Evolutionary conservation across 495 filamentous ascomycete genomes (phyloP).

Genomic region (Neurospora sp.): DNA sequence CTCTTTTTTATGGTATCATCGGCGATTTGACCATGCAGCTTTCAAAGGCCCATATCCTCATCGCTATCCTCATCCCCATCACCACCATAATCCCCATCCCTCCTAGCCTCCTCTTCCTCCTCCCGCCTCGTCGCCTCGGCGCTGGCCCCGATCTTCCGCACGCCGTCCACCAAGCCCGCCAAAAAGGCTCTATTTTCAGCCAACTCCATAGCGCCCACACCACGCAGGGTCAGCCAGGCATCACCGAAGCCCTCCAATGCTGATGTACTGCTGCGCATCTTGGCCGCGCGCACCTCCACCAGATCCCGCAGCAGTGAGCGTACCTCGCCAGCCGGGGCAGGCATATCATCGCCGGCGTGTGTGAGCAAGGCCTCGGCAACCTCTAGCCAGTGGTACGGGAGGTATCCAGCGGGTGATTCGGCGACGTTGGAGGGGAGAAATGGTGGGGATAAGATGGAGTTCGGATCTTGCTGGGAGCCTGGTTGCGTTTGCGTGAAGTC

Average conservation of each 20-base stretch:
- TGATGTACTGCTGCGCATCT: conserved; percentile 67
- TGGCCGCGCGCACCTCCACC: conserved; percentile 79
- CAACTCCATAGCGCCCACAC: conserved; percentile 85
- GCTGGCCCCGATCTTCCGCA: conserved; percentile 56
- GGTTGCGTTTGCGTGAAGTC: background rate
- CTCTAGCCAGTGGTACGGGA: conserved; percentile 94
- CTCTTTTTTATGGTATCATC: background rate
- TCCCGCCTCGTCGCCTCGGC: conserved; percentile 46
- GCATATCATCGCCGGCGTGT: conserved; percentile 75
- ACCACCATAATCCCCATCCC: conserved; percentile 26
- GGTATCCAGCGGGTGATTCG: conserved; percentile 47
- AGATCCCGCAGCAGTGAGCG: conserved; percentile 70
- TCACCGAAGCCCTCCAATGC: conserved; percentile 56
- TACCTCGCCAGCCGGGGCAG: conserved; percentile 56
- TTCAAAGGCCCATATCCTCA: conserved; percentile 37
- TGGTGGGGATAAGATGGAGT: conserved; percentile 37
- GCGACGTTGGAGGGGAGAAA: conserved; percentile 53
- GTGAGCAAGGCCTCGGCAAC: conserved; percentile 76
- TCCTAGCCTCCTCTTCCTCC: conserved; percentile 39
- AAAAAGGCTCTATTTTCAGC: conserved; percentile 80
- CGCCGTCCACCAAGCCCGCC: conserved; percentile 72
- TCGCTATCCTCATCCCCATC: conserved; percentile 38
- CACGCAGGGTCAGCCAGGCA: conserved; percentile 64
- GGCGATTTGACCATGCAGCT: background rate
- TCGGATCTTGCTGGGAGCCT: background rate